phyloP scores from a whole-genome alignment of 352 stramenopile species.

The Saprolegnia parasitica region DNA sequence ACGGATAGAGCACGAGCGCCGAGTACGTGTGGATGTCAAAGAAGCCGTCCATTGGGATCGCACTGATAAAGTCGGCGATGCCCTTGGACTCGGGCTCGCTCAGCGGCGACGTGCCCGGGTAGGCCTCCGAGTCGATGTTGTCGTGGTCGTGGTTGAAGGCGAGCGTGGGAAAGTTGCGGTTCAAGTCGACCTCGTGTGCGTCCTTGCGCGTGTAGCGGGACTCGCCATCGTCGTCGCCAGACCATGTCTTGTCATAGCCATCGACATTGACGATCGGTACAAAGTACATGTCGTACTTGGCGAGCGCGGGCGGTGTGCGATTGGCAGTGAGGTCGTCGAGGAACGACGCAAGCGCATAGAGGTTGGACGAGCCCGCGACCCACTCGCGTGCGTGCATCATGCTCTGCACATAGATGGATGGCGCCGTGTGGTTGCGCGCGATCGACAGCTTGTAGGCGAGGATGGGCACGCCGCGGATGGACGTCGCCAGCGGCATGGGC shows the following conservation, averaged over 20 bases:
- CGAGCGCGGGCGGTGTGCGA: constrained; percentile 26
- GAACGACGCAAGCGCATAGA: constrained; percentile 35
- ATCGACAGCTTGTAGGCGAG: constrained; percentile 35
- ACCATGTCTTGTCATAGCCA: constrained; percentile 69
- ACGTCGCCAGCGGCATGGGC: constrained; percentile 28
- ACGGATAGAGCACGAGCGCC: constrained; percentile 34
- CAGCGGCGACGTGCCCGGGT: constrained; percentile 33
- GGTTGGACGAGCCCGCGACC: constrained; percentile 34
- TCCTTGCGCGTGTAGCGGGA: constrained; percentile 38
- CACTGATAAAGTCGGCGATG: constrained; percentile 33
- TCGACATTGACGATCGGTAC: constrained; percentile 76
- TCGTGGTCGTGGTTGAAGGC: constrained; percentile 32
- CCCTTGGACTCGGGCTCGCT: constrained; percentile 36
- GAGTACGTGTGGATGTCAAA: constrained; percentile 36
- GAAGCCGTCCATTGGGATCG: constrained; percentile 30
- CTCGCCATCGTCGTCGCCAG: constrained; percentile 31
- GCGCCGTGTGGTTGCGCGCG: neutral
- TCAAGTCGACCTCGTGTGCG: constrained; percentile 57
- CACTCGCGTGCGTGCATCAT: constrained; percentile 39
- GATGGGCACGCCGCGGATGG: constrained; percentile 32
- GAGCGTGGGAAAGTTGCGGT: constrained; percentile 60
- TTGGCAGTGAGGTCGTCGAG: constrained; percentile 33
- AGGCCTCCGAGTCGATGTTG: constrained; percentile 30
- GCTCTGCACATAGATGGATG: constrained; percentile 33
- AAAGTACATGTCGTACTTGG: constrained; percentile 67